phyloP scores from a whole-genome alignment of 371 early-diverging fungal genomes.

The Mucor lusitanicus region DNA sequence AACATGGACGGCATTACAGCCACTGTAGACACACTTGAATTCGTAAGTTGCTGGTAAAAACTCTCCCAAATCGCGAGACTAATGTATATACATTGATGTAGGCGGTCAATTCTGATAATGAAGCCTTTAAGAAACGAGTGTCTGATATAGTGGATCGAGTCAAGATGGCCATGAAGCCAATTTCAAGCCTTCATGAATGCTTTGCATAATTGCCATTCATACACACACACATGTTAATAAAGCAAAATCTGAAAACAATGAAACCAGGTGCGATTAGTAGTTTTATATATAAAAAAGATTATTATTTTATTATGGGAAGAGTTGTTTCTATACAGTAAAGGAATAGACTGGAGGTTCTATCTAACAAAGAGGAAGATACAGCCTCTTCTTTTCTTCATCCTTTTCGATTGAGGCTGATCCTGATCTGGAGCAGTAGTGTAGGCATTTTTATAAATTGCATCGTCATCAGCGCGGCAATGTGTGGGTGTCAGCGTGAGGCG shows the following conservation, averaged over 20 bases:
- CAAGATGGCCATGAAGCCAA: conserved; percentile 38
- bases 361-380: background rate
- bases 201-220: background rate
- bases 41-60: conserved; percentile 33
- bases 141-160: conserved; percentile 32
- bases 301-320: background rate
- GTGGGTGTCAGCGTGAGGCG: background rate
- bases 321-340: background rate
- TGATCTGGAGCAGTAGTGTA: background rate
- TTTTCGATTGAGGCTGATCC: background rate
- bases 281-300: background rate
- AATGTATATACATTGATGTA: conserved; percentile 1
- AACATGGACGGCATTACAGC: conserved; percentile 50
- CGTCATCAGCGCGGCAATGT: background rate
- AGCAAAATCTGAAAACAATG: background rate
- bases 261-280: background rate
- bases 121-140: conserved; percentile 32
- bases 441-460: conserved; percentile 3
- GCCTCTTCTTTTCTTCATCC: background rate
- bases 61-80: background rate
- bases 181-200: conserved; percentile 11
- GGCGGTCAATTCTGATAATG: conserved; percentile 39
- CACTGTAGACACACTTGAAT: conserved; percentile 45
- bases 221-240: background rate
- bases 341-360: background rate